Evolutionary conservation across 78 protist species (phyloP).

Genomic region (Guillardia theta): DNA sequence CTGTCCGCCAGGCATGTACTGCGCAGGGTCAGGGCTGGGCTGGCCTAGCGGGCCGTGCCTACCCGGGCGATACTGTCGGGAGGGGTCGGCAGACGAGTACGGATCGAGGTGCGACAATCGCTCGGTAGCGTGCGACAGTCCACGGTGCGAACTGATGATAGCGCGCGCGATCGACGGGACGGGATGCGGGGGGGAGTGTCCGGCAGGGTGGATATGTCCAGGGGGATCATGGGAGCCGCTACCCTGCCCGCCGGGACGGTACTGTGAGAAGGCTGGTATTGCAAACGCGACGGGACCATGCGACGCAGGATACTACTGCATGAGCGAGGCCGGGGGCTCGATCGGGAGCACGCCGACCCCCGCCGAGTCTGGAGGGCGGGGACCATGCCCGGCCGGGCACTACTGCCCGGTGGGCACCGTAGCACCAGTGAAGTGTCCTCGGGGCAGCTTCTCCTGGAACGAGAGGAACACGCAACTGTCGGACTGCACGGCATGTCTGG

Average conservation of each 20-base stretch:
- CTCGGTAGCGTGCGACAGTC: neutral
- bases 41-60: neutral
- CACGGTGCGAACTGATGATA: neutral
- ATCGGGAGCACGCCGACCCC: neutral
- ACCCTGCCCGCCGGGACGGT: neutral
- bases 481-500: slow-evolving; percentile 54
- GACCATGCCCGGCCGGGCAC: slow-evolving; percentile 64
- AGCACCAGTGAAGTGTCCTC: slow-evolving; percentile 45
- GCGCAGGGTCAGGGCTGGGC: neutral
- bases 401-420: slow-evolving; percentile 55
- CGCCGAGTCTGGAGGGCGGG: slow-evolving; percentile 7
- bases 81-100: neutral
- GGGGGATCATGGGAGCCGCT: slow-evolving; percentile 4
- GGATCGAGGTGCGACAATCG: neutral
- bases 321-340: neutral
- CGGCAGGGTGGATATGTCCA: neutral
- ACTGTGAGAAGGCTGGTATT: slow-evolving; percentile 10
- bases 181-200: slow-evolving; percentile 17
- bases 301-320: slow-evolving; percentile 59
- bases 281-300: slow-evolving; percentile 1
- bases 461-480: neutral
- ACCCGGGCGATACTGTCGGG: neutral
- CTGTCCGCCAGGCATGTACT: slow-evolving; percentile 21
- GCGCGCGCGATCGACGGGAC: neutral
- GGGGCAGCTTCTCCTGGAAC: slow-evolving; percentile 31